Evolutionary conservation across 2,329 filamentous ascomycete genomes (phyloP).

Genomic region (Lasiodiplodia sp.): DNA sequence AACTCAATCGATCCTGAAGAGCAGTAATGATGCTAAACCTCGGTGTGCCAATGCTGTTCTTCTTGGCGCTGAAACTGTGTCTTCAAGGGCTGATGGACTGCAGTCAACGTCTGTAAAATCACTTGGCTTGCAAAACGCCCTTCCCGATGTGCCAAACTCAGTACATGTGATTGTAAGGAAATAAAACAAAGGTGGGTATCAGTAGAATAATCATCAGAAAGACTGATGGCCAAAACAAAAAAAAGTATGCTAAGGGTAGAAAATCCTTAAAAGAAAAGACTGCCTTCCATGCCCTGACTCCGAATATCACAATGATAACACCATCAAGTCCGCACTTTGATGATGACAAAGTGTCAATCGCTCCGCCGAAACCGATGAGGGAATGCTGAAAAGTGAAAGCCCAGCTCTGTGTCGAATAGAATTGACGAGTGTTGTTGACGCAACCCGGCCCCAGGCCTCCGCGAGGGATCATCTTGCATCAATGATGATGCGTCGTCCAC

Average conservation of each 20-base stretch:
- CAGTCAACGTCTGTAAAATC: not conserved
- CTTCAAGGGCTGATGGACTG: not conserved
- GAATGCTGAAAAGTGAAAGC: not conserved
- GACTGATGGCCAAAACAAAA: too few relatives aligned
- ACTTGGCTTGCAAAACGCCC: too few relatives aligned
- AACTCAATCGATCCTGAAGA: not conserved
- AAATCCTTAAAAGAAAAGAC: too few relatives aligned
- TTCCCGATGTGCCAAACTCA: too few relatives aligned
- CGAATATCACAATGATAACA: not conserved
- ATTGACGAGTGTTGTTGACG: not conserved
- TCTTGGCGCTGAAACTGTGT: too few relatives aligned
- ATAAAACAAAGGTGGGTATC: too few relatives aligned
- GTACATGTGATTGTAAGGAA: too few relatives aligned
- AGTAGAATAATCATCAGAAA: too few relatives aligned
- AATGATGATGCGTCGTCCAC: not conserved
- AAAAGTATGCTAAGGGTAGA: too few relatives aligned
- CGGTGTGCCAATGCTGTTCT: too few relatives aligned
- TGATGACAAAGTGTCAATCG: not conserved
- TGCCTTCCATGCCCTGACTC: not conserved
- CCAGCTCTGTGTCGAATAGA: not conserved
- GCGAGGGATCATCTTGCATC: not conserved
- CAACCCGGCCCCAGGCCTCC: not conserved
- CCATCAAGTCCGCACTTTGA: not conserved
- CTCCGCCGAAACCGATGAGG: not conserved
- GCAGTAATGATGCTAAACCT: not conserved